Evolutionary conservation across 257 asterid species (phyloP).

Genomic region (Fraxinus cuspidata): DNA sequence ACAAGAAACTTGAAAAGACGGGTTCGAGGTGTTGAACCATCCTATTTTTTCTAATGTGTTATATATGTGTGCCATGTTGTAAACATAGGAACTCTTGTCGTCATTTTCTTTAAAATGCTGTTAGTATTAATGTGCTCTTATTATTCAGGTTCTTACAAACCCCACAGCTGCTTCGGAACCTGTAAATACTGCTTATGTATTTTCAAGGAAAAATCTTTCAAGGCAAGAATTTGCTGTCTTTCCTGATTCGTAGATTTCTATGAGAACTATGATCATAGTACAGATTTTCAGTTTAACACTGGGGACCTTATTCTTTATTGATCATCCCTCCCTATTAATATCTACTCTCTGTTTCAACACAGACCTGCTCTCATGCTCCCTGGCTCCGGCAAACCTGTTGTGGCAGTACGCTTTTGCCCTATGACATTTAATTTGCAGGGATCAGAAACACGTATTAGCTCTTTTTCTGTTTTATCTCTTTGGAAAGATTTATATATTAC

Average conservation of each 20-base stretch:
- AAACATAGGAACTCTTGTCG: not conserved
- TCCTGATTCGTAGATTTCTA: not conserved
- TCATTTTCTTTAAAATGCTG: not conserved
- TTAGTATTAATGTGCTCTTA: conserved; percentile 1
- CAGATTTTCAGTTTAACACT: not conserved
- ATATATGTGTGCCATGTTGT: not conserved
- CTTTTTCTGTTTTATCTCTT: conserved; percentile 15
- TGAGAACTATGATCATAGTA: conserved; percentile 9
- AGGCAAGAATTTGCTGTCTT: conserved; percentile 55
- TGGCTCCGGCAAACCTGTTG: conserved; percentile 91
- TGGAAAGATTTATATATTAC: not conserved
- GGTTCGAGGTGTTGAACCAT: not conserved
- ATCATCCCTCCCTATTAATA: not conserved
- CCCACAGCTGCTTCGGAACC: conserved; percentile 62
- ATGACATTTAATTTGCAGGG: conserved; percentile 58
- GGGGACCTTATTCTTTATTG: not conserved
- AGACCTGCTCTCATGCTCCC: conserved; percentile 99
- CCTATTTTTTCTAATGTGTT: not conserved
- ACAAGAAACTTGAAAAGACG: not conserved
- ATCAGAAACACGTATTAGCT: conserved; percentile 54
- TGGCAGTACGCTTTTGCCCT: conserved; percentile 96
- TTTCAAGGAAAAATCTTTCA: conserved; percentile 88
- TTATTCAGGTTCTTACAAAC: conserved; percentile 71
- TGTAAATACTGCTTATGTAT: conserved; percentile 76
- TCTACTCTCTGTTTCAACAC: conserved; percentile 30